Evolutionary conservation across 2,329 filamentous ascomycete genomes (phyloP).

Genomic region (Fusarium camptoceras): DNA sequence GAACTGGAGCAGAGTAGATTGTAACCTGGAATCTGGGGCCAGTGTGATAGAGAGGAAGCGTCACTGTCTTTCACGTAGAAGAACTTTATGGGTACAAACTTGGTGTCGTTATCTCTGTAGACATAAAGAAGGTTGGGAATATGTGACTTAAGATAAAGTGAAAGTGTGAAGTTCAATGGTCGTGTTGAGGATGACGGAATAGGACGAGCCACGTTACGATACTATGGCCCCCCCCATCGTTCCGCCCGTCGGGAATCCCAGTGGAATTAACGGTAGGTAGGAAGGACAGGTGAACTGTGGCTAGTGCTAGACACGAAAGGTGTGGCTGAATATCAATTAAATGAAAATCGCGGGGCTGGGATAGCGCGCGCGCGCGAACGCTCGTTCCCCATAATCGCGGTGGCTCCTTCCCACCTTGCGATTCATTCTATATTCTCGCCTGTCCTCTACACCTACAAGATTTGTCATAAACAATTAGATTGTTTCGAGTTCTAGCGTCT

Average conservation of each 20-base stretch:
- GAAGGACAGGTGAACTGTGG: neutral
- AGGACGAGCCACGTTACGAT: constrained; percentile 40
- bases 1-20: neutral
- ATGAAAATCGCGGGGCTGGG: constrained; percentile 48
- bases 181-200: constrained; percentile 32
- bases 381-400: constrained; percentile 24
- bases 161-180: neutral
- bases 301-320: constrained; percentile 10
- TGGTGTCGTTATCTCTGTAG: neutral
- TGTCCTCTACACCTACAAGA: constrained; percentile 9
- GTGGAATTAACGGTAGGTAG: neutral
- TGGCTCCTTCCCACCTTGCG: constrained; percentile 31
- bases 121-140: neutral
- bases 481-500: constrained; percentile 15
- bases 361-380: constrained; percentile 13
- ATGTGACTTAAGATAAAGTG: constrained; percentile 2
- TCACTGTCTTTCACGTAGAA: neutral
- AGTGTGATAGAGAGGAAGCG: neutral
- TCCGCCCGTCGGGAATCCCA: neutral
- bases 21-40: too few relatives aligned
- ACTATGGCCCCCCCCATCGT: constrained; percentile 10
- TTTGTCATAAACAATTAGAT: constrained; percentile 17
- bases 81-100: neutral
- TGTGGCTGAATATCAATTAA: constrained; percentile 43
- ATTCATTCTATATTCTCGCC: neutral